phyloP scores from a whole-genome alignment of 352 stramenopile genomes.

The Phytophthora sp. region DNA sequence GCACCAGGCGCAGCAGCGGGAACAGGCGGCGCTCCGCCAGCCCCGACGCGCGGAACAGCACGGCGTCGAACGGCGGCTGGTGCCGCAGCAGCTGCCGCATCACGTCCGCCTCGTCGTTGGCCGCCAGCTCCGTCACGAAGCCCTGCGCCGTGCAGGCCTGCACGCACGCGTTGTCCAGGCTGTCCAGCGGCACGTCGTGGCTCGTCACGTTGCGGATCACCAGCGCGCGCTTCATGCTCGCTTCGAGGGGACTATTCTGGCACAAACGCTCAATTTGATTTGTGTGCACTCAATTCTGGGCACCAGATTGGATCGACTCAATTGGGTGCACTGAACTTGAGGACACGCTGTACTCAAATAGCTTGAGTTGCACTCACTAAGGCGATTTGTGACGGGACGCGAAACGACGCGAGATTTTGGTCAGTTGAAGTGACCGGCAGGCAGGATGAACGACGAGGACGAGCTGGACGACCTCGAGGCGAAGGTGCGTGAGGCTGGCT shows the following conservation, averaged over 20 bases:
- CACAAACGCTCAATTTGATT: not conserved
- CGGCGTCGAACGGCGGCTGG: slow-evolving; percentile 65
- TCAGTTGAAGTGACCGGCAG: slow-evolving; percentile 8
- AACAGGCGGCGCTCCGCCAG: slow-evolving; percentile 58
- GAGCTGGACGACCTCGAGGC: slow-evolving; percentile 78
- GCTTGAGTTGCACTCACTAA: too few species aligned
- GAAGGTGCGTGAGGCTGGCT: slow-evolving; percentile 38
- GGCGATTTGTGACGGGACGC: too few species aligned
- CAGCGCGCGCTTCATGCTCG: slow-evolving; percentile 76
- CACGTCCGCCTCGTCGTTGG: slow-evolving; percentile 63
- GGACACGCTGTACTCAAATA: too few species aligned
- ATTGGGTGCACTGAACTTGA: not conserved
- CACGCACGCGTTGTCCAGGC: slow-evolving; percentile 78
- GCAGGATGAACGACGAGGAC: slow-evolving; percentile 70
- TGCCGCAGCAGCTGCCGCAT: slow-evolving; percentile 63
- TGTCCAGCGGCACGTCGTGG: slow-evolving; percentile 76
- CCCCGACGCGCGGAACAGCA: slow-evolving; percentile 69
- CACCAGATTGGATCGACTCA: not conserved
- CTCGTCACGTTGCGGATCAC: slow-evolving; percentile 81
- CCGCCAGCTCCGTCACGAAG: slow-evolving; percentile 76
- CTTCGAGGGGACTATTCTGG: not conserved
- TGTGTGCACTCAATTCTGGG: not conserved
- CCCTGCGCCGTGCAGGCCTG: slow-evolving; percentile 69
- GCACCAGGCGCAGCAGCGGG: slow-evolving; percentile 61
- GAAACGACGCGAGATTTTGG: slow-evolving; percentile 32